A percentile compares a stretch with the other conserved stretches of the same genome.
phyloP scores from a whole-genome alignment of 2,329 filamentous ascomycete genomes.

The Alternaria longipes region DNA sequence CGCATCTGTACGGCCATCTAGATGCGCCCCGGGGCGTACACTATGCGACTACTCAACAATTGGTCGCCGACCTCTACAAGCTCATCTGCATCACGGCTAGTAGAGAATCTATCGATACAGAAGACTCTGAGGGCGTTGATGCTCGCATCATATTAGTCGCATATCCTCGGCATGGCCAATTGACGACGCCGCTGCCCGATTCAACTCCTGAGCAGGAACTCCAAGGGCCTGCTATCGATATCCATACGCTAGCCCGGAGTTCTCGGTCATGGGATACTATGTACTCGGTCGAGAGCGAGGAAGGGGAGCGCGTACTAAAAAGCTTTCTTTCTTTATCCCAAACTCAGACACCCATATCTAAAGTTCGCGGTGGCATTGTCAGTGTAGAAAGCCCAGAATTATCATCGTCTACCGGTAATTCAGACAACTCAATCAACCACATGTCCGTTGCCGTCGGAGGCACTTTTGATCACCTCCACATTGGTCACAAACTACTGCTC shows the following conservation, averaged over 20 bases:
- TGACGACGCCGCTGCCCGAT: constrained; percentile 31
- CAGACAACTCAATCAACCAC: constrained; percentile 53
- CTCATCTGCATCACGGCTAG: constrained; percentile 78
- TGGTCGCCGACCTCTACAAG: constrained; percentile 80
- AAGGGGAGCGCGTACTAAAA: constrained; percentile 67
- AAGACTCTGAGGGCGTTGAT: constrained; percentile 77
- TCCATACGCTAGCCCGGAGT: constrained; percentile 58
- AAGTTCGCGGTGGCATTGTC: constrained; percentile 49
- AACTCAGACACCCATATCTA: constrained; percentile 40
- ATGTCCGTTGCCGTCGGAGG: constrained; percentile 82
- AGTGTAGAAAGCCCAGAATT: constrained; percentile 24
- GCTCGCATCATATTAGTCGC: constrained; percentile 77
- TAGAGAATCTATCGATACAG: constrained; percentile 68
- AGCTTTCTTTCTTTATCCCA: constrained; percentile 52
- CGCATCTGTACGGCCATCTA: constrained; percentile 65
- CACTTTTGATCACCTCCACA: constrained; percentile 95
- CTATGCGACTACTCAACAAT: constrained; percentile 75
- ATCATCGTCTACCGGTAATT: constrained; percentile 9
- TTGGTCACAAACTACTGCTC: constrained; percentile 93
- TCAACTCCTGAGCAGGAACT: constrained; percentile 41
- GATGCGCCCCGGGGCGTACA: constrained; percentile 63
- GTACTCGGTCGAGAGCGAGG: constrained; percentile 72
- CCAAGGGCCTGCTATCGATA: constrained; percentile 61
- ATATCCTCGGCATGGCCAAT: constrained; percentile 55
- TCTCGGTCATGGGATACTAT: constrained; percentile 70